Percentiles rank a stretch among this genome's conserved stretches.
These are phyloP conservation scores for Spiraea crenata DNA, from an alignment of 331 rosid genomes.

Conservation along the genomic window DNA sequence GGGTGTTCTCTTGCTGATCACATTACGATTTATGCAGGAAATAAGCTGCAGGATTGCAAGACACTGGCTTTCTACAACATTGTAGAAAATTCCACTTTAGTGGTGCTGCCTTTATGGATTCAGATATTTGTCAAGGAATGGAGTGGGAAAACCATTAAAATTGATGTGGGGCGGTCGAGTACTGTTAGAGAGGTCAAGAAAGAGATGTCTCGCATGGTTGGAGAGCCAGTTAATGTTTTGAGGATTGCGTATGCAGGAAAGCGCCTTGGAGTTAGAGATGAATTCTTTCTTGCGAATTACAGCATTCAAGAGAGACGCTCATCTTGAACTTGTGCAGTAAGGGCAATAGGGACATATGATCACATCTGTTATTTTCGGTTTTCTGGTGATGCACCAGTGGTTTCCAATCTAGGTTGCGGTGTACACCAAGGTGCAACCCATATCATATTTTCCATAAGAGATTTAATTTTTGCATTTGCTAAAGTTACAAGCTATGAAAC, in stretches of 20 bases:
- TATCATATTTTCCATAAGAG: neutral
- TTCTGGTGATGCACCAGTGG: neutral
- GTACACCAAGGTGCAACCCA: neutral
- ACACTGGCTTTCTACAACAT: conserved; percentile 24
- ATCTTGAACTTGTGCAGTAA: neutral
- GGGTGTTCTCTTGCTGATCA: conserved; percentile 19
- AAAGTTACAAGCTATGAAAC: neutral
- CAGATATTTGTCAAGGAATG: conserved; percentile 26
- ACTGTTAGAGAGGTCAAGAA: conserved; percentile 11
- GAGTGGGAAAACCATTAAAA: conserved; percentile 26
- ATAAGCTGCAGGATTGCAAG: conserved; percentile 25
- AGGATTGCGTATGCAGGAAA: conserved; percentile 20
- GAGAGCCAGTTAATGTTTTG: conserved; percentile 3
- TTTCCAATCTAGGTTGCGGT: neutral
- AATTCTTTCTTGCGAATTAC: conserved; percentile 8
- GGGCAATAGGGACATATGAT: neutral
- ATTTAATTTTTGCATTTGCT: neutral
- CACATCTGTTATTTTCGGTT: neutral
- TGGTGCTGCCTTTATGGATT: conserved; percentile 10
- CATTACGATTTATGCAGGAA: conserved; percentile 13
- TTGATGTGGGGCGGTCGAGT: conserved; percentile 7
- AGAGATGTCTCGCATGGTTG: conserved; percentile 12
- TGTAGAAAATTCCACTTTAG: conserved; percentile 21
- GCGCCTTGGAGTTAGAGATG: conserved; percentile 13
- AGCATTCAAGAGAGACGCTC: conserved; percentile 19